Conservation (phyloP, 306 rosid species). For the Trichosanthes truncata region DNA sequence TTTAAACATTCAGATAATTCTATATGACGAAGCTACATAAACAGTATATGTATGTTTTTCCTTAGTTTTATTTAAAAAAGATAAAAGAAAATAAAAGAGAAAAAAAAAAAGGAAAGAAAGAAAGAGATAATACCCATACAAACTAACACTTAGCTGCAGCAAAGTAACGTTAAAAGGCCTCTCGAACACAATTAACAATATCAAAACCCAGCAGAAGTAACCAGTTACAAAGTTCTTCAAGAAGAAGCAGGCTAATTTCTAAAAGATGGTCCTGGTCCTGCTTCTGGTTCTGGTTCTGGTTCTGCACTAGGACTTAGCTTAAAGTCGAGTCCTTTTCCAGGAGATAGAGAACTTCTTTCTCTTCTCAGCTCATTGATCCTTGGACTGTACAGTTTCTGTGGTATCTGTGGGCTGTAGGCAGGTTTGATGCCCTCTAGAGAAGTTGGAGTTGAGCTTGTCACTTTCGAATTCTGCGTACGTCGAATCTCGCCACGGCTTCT, state of each 20-base stretch:
- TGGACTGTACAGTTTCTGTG: conserved; percentile 37
- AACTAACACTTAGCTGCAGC: background rate
- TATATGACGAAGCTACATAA: background rate
- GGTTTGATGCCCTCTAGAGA: conserved; percentile 38
- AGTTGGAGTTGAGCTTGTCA: conserved; percentile 61
- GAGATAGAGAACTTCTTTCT: conserved; percentile 33
- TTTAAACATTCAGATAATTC: background rate
- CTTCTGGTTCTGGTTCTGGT: background rate
- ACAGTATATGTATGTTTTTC: background rate
- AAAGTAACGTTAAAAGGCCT: conserved; percentile 28
- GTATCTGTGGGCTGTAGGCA: conserved; percentile 39
- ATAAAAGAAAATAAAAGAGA: background rate
- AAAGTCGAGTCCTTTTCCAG: conserved; percentile 25
- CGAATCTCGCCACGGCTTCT: conserved; percentile 91
- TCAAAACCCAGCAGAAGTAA: conserved; percentile 10
- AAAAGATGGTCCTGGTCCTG: conserved; percentile 24
- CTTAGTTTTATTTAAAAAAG: background rate
- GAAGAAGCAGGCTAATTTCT: conserved; percentile 29
- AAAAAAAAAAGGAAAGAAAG: background rate
- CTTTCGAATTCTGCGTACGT: conserved; percentile 54
- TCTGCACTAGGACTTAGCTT: conserved; percentile 28
- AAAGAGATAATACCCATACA: background rate
- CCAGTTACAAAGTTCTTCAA: conserved; percentile 14
- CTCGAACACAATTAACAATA: conserved; percentile 41
- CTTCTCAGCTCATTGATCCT: conserved; percentile 42